phyloP scores from a whole-genome alignment of 768 basidiomycete species.

The Suillus plorans region DNA sequence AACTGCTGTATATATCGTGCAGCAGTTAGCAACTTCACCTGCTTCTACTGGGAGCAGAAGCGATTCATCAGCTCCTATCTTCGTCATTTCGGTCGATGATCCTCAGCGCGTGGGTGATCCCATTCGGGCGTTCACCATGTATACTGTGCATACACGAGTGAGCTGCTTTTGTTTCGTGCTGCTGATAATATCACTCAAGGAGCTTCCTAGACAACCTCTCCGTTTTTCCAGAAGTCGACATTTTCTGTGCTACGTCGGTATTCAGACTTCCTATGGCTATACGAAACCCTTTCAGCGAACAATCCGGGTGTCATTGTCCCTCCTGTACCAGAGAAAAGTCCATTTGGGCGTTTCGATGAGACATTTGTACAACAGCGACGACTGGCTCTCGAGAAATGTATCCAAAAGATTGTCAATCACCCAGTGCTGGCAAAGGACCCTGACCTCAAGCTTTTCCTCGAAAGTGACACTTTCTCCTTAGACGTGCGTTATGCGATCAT shows the following conservation, averaged over 20 bases:
- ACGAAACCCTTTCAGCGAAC: conserved; percentile 81
- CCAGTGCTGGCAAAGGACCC: conserved; percentile 86
- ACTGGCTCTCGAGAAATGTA: conserved; percentile 81
- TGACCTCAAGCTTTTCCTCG: conserved; percentile 87
- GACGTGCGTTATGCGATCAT: conserved; percentile 59
- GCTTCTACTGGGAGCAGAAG: conserved; percentile 27
- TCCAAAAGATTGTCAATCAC: conserved; percentile 92
- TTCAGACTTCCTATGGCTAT: conserved; percentile 97
- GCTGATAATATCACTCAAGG: background rate
- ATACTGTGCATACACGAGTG: conserved; percentile 91
- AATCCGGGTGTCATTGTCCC: conserved; percentile 98
- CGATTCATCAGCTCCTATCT: conserved; percentile 63
- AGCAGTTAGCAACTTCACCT: conserved; percentile 18
- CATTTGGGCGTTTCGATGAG: conserved; percentile 91
- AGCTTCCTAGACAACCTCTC: conserved; percentile 73
- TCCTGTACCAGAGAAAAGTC: conserved; percentile 93
- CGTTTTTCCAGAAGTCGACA: conserved; percentile 74
- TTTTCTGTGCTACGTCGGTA: conserved; percentile 97
- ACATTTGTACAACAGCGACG: conserved; percentile 88
- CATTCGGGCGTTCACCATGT: conserved; percentile 91
- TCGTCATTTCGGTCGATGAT: conserved; percentile 90
- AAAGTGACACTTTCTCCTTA: conserved; percentile 86
- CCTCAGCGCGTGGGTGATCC: conserved; percentile 98
- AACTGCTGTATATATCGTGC: conserved; percentile 3
- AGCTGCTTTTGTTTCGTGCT: conserved; percentile 19